These are phyloP conservation scores for Naganishia liquefaciens DNA, from an alignment of 1,284 basidiomycete genomes.

Conservation along the genomic window DNA sequence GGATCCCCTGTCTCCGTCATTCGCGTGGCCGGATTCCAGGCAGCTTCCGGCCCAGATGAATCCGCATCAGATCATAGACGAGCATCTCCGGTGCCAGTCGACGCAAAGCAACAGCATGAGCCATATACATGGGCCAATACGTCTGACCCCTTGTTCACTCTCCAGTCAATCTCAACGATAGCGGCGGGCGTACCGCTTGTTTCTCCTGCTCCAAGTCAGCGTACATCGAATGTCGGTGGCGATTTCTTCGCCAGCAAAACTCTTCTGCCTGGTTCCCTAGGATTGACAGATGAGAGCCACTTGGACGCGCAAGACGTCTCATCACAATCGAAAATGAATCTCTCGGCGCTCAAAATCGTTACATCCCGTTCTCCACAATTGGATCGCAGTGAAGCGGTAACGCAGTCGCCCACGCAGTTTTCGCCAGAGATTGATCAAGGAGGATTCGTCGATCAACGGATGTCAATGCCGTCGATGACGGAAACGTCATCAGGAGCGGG, in stretches of 20 bases:
- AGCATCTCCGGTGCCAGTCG: neutral
- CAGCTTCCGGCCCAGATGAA: neutral
- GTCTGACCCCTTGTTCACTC: slow-evolving; percentile 40
- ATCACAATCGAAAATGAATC: neutral
- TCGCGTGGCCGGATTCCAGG: neutral
- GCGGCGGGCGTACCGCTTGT: slow-evolving; percentile 39
- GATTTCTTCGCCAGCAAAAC: slow-evolving; percentile 34
- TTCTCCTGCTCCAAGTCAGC: slow-evolving; percentile 32
- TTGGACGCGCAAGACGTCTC: neutral
- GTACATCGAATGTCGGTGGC: neutral
- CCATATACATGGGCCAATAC: slow-evolving; percentile 15
- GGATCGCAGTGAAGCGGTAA: neutral
- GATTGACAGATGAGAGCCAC: slow-evolving; percentile 5
- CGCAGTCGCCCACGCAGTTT: neutral
- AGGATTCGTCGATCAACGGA: slow-evolving; percentile 23
- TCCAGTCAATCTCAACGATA: slow-evolving; percentile 41
- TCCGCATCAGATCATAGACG: neutral
- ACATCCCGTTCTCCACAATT: neutral
- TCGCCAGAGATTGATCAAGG: slow-evolving; percentile 12
- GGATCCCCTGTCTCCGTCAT: slow-evolving; percentile 21
- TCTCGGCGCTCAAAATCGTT: slow-evolving; percentile 21
- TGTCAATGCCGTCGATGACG: slow-evolving; percentile 38
- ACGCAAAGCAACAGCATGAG: neutral
- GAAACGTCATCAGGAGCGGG: slow-evolving; percentile 42
- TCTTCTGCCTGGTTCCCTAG: slow-evolving; percentile 10